Conservation (phyloP, 2,329 filamentous ascomycete genomes). For the Sporothrix luriei region DNA sequence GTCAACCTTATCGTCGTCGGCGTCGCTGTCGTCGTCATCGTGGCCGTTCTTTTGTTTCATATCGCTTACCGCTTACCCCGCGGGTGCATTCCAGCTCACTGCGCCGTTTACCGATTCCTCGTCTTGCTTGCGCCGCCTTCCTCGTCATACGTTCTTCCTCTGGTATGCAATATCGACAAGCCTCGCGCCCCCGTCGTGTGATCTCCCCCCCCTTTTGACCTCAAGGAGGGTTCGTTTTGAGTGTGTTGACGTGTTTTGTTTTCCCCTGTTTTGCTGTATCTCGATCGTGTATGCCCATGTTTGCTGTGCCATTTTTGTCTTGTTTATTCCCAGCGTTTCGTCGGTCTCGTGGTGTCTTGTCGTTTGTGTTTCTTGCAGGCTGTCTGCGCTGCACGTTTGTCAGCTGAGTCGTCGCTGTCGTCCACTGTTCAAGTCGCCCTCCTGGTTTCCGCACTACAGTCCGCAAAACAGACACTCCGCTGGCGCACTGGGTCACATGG, state of each 20-base stretch:
- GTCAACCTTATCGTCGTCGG: background rate
- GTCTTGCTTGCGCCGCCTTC: background rate
- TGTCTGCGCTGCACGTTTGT: background rate
- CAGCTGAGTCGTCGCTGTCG: background rate
- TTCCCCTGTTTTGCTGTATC: background rate
- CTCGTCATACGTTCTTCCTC: constrained; percentile 1
- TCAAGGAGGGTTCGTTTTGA: background rate
- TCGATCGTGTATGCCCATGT: background rate
- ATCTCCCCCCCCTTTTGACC: background rate
- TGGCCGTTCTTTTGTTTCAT: constrained; percentile 7
- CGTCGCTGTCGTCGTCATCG: too few species aligned
- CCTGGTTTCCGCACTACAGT: background rate
- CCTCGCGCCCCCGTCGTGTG: constrained; percentile 20
- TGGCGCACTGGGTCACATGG: constrained; percentile 23
- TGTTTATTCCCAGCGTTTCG: background rate
- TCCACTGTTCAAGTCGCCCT: background rate
- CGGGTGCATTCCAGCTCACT: constrained; percentile 24
- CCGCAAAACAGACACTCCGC: constrained; percentile 13
- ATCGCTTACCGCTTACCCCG: constrained; percentile 25
- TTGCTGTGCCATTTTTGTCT: background rate
- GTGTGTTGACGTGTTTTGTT: constrained; percentile 4
- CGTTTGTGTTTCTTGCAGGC: background rate
- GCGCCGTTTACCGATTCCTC: background rate
- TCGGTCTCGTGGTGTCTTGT: background rate
- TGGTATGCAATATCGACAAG: constrained; percentile 23